Conservation (phyloP, 1,284 basidiomycete species). For the Austroboletus novae-zelandiae region DNA sequence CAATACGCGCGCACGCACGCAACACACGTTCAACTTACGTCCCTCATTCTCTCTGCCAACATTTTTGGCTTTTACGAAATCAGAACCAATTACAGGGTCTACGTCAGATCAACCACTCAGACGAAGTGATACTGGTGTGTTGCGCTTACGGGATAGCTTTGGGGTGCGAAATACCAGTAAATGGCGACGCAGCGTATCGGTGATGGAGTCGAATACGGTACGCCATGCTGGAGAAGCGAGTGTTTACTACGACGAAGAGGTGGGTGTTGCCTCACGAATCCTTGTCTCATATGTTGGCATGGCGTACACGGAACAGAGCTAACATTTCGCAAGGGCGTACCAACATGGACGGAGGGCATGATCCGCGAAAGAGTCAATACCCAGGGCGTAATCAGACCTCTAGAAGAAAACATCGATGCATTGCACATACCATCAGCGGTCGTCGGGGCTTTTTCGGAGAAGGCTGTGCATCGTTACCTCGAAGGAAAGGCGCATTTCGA, state of each 20-base stretch:
- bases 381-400: conserved; percentile 70
- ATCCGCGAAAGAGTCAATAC: conserved; percentile 88
- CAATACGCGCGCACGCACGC: background rate
- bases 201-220: conserved; percentile 22
- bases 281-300: background rate
- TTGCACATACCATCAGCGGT: conserved; percentile 62
- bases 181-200: conserved; percentile 25
- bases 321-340: conserved; percentile 29
- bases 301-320: background rate
- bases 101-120: conserved; percentile 14
- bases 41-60: conserved; percentile 12
- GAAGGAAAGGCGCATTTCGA: conserved; percentile 56
- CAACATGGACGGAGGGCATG: conserved; percentile 48
- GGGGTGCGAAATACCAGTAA: conserved; percentile 53
- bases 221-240: conserved; percentile 63
- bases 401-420: conserved; percentile 73
- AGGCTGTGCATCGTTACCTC: conserved; percentile 60
- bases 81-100: conserved; percentile 13
- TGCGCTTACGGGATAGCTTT: conserved; percentile 22
- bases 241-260: conserved; percentile 26
- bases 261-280: conserved; percentile 9
- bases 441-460: conserved; percentile 71
- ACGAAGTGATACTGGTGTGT: conserved; percentile 2
- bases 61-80: conserved; percentile 17
- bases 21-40: background rate